These are phyloP conservation scores for Turnera subulata DNA, from an alignment of 345 rosid species.

Conservation along the genomic window DNA sequence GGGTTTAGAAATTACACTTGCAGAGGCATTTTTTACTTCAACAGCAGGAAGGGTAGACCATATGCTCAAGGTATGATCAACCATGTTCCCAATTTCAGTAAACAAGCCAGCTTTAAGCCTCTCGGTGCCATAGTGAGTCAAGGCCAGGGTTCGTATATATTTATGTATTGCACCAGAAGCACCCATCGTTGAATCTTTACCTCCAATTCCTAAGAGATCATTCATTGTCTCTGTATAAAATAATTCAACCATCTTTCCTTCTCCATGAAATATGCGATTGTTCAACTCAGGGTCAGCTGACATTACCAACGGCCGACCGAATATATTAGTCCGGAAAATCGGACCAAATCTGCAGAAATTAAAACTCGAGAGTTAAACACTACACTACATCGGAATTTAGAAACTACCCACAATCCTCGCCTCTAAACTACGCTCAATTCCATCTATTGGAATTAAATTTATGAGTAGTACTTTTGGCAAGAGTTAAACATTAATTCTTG, in stretches of 20 bases:
- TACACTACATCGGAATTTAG: too few relatives aligned
- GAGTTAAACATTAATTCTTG: too few relatives aligned
- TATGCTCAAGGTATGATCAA: background rate
- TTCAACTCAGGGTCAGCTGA: conserved; percentile 22
- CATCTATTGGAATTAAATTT: too few relatives aligned
- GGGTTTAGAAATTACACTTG: conserved; percentile 1
- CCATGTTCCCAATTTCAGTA: conserved; percentile 13
- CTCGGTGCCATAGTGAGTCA: conserved; percentile 15
- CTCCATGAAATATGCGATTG: conserved; percentile 13
- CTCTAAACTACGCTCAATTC: too few relatives aligned
- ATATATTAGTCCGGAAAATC: conserved; percentile 19
- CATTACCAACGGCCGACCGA: conserved; percentile 11
- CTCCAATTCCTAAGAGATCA: conserved; percentile 12
- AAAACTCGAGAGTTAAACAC: too few relatives aligned
- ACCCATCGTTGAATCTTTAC: background rate
- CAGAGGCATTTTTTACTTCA: background rate
- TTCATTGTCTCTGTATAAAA: conserved; percentile 19
- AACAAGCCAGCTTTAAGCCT: conserved; percentile 19
- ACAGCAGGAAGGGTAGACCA: conserved; percentile 13
- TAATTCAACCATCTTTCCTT: conserved; percentile 13
- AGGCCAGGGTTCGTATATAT: background rate
- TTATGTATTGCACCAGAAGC: conserved; percentile 2
- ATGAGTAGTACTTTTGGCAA: too few relatives aligned
- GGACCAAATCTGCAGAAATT: conserved; percentile 16
- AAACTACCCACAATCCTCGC: too few relatives aligned